A percentile compares a stretch with the other conserved stretches of the same genome.
These are phyloP conservation scores for Ramalina intermedia DNA, from an alignment of 495 filamentous ascomycete species.

Conservation along the genomic window DNA sequence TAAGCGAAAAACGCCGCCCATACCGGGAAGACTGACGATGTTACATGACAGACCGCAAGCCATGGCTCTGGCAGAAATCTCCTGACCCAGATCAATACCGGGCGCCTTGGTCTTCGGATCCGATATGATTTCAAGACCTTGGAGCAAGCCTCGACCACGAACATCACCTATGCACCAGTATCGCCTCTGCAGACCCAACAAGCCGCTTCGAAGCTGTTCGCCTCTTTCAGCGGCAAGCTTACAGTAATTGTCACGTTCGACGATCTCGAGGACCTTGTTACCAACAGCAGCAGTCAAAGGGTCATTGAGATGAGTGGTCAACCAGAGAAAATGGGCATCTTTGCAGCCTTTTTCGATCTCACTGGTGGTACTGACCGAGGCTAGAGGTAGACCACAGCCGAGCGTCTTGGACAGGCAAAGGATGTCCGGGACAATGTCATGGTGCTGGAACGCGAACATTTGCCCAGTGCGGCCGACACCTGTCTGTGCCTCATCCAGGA, in stretches of 20 bases:
- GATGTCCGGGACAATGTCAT: conserved; percentile 49
- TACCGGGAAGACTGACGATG: conserved; percentile 32
- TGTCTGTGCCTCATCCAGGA: conserved; percentile 69
- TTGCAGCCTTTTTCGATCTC: conserved; percentile 35
- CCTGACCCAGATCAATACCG: conserved; percentile 30
- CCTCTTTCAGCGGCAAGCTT: conserved; percentile 34
- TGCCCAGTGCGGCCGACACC: conserved; percentile 59
- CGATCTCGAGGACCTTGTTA: conserved; percentile 30
- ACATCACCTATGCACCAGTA: conserved; percentile 38
- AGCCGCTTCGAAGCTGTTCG: conserved; percentile 26
- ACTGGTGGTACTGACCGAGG: conserved; percentile 45
- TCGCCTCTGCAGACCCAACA: conserved; percentile 20
- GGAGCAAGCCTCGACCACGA: conserved; percentile 40
- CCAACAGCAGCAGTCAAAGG: too few relatives aligned
- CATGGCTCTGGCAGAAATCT: conserved; percentile 29
- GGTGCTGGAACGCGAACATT: conserved; percentile 53
- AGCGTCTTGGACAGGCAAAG: conserved; percentile 53
- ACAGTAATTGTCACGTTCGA: conserved; percentile 31
- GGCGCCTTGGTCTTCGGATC: conserved; percentile 40
- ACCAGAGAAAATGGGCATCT: conserved; percentile 40
- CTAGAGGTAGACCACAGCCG: conserved; percentile 47
- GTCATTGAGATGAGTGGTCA: neutral
- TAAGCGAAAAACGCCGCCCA: conserved; percentile 40
- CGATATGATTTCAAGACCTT: conserved; percentile 46
- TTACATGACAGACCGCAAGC: conserved; percentile 39